Percentiles rank a stretch among this genome's conserved stretches.
Evolutionary conservation across 2,329 filamentous ascomycete species (phyloP).

Genomic region (Fulvia fulva): DNA sequence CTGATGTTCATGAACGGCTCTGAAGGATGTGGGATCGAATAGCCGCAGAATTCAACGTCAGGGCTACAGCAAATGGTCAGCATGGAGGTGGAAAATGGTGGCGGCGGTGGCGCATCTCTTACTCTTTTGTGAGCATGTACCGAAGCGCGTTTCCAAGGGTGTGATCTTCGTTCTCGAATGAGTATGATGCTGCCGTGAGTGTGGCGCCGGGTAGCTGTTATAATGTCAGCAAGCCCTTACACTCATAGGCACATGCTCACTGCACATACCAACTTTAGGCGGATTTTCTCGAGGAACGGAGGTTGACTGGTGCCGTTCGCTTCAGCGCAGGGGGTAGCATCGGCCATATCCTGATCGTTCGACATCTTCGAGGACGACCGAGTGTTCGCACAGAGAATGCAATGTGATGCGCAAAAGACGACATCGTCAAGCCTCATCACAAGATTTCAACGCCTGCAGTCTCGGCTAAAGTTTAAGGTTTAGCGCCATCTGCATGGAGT

Average conservation of each 20-base stretch:
- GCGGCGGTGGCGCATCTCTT: conserved; percentile 36
- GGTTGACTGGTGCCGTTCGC: conserved; percentile 36
- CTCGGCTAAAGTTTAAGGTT: conserved; percentile 8
- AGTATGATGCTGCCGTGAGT: conserved; percentile 87
- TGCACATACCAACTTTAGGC: conserved; percentile 40
- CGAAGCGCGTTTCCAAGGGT: conserved; percentile 90
- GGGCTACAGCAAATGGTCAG: conserved; percentile 56
- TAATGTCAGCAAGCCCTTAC: background rate
- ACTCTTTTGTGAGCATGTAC: conserved; percentile 99
- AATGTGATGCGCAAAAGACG: background rate
- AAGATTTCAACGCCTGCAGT: conserved; percentile 9
- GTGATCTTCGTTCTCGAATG: conserved; percentile 90
- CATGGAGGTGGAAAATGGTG: background rate
- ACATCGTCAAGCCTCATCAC: background rate
- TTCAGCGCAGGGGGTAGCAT: conserved; percentile 43
- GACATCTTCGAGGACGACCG: conserved; percentile 18
- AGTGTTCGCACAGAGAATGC: background rate
- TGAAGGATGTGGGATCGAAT: conserved; percentile 94
- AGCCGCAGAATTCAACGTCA: conserved; percentile 95
- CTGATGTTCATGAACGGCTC: conserved; percentile 95
- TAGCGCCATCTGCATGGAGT: conserved; percentile 2
- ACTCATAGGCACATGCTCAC: background rate
- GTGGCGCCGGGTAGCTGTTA: conserved; percentile 75
- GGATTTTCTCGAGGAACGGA: conserved; percentile 38
- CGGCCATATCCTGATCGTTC: conserved; percentile 35